A percentile compares a stretch with the other conserved stretches of the same genome.
phyloP scores from a whole-genome alignment of 2,329 filamentous ascomycete species.

The Exophiala viscosa region DNA sequence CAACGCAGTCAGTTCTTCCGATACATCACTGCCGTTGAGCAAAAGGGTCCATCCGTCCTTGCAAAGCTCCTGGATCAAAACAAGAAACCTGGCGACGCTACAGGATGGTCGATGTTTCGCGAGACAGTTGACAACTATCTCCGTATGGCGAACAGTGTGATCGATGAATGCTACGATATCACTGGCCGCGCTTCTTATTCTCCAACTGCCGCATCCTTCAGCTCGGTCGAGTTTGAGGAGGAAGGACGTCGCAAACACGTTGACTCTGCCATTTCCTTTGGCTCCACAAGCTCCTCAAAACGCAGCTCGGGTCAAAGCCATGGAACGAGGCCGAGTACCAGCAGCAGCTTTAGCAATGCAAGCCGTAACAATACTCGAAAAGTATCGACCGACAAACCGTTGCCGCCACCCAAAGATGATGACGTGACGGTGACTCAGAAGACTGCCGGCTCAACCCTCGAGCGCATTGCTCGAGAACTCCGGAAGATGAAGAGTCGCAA shows the following conservation, averaged over 20 bases:
- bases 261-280: conserved; percentile 63
- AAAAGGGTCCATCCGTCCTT: conserved; percentile 52
- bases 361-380: conserved; percentile 24
- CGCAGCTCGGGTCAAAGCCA: conserved; percentile 35
- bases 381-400: conserved; percentile 34
- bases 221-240: conserved; percentile 32
- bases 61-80: conserved; percentile 53
- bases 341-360: conserved; percentile 29
- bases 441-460: conserved; percentile 46
- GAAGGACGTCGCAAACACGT: conserved; percentile 49
- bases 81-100: conserved; percentile 49
- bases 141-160: conserved; percentile 56
- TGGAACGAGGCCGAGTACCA: conserved; percentile 28
- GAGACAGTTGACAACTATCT: conserved; percentile 57
- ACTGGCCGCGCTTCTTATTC: conserved; percentile 39
- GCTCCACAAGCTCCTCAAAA: conserved; percentile 37
- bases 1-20: conserved; percentile 62
- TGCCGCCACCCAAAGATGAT: conserved; percentile 36
- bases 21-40: conserved; percentile 58
- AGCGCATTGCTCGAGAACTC: conserved; percentile 58
- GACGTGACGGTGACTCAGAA: conserved; percentile 26
- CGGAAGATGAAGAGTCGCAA: conserved; percentile 55
- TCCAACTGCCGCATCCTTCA: conserved; percentile 22
- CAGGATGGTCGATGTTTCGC: conserved; percentile 52
- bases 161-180: conserved; percentile 56